phyloP scores from a whole-genome alignment of 1,139 yeast genomes.

The Lodderomyces margitis region DNA sequence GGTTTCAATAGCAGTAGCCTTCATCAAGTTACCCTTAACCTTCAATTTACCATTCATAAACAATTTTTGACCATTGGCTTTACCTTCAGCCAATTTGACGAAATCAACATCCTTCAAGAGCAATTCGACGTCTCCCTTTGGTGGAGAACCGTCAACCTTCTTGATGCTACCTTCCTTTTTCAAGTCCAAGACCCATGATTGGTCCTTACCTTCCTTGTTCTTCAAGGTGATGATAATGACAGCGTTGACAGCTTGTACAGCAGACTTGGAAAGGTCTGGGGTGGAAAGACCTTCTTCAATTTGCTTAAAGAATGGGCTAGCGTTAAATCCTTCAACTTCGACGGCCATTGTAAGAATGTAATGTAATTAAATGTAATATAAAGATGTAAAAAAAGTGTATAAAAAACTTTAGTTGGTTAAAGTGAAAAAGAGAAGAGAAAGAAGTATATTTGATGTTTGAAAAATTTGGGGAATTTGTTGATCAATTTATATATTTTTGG shows the following conservation, averaged over 20 bases:
- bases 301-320: conserved; percentile 45
- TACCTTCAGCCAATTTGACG: conserved; percentile 69
- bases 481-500: conserved; percentile 1
- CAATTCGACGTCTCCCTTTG: conserved; percentile 67
- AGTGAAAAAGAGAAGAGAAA: conserved; percentile 3
- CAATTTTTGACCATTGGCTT: conserved; percentile 80
- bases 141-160: conserved; percentile 49
- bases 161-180: conserved; percentile 59
- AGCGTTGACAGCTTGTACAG: conserved; percentile 56
- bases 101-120: conserved; percentile 63
- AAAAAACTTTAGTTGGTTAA: neutral
- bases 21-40: conserved; percentile 87
- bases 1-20: conserved; percentile 76
- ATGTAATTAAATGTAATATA: too few species aligned
- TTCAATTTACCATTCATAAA: conserved; percentile 83
- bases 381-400: conserved; percentile 2
- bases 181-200: conserved; percentile 71
- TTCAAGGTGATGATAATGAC: conserved; percentile 66
- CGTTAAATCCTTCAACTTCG: conserved; percentile 48
- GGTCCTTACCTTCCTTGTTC: conserved; percentile 63
- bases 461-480: neutral
- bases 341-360: conserved; percentile 29
- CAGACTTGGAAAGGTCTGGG: conserved; percentile 38
- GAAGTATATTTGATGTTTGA: too few species aligned
- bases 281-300: conserved; percentile 43